phyloP scores from a whole-genome alignment of 768 basidiomycete species.

The Polyporus arcularius region DNA sequence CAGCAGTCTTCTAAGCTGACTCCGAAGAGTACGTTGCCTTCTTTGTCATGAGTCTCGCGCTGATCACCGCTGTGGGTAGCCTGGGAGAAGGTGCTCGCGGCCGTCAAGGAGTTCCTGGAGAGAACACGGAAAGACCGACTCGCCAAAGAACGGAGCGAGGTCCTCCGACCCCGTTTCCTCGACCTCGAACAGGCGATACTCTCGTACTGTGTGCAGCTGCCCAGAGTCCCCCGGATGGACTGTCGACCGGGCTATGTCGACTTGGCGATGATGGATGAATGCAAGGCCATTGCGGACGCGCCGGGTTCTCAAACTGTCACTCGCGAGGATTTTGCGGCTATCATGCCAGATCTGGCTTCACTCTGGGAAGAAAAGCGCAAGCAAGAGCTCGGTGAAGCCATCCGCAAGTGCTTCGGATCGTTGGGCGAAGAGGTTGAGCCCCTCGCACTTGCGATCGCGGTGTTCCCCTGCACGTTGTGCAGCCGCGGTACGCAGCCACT shows the following conservation, averaged over 20 bases:
- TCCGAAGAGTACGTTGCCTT: neutral
- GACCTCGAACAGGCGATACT: neutral
- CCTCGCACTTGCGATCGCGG: slow-evolving; percentile 69
- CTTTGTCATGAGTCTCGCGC: neutral
- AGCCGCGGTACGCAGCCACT: neutral
- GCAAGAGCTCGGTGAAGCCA: neutral
- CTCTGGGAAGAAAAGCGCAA: neutral
- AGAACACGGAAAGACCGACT: neutral
- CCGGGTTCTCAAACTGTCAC: neutral
- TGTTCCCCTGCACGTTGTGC: neutral
- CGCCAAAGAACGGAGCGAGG: neutral
- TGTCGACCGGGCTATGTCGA: slow-evolving; percentile 3
- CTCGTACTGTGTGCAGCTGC: neutral
- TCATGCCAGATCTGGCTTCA: neutral
- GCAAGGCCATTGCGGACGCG: neutral
- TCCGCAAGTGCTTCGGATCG: neutral
- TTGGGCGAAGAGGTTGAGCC: slow-evolving; percentile 84
- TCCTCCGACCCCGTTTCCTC: neutral
- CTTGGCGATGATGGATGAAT: neutral
- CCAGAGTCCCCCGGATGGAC: neutral
- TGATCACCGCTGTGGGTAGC: neutral
- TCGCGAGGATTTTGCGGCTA: neutral
- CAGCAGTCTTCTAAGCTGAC: slow-evolving; percentile 4
- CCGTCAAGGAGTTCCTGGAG: neutral
- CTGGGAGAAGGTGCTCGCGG: neutral